Evolutionary conservation across 1,284 basidiomycete genomes (phyloP).

Genomic region (Cystobasidium slooffiae): DNA sequence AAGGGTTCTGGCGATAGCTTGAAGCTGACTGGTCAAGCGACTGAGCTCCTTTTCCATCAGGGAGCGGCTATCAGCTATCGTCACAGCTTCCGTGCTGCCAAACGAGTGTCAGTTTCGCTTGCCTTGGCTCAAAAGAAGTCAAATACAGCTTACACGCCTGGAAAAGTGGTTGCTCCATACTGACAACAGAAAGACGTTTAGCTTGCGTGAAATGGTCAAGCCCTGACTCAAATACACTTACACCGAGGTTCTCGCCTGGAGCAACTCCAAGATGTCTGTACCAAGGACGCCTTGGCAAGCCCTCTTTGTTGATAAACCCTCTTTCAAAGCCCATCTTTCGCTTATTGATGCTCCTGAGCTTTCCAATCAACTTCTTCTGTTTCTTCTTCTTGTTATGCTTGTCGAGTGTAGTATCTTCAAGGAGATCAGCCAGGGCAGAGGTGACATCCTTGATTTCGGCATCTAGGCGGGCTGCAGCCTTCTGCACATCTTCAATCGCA

Average conservation of each 20-base stretch:
- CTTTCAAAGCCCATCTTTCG: conserved; percentile 76
- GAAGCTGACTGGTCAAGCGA: conserved; percentile 45
- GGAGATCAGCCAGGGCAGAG: conserved; percentile 34
- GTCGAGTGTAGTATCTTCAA: conserved; percentile 37
- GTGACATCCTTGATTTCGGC: conserved; percentile 60
- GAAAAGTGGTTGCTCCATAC: conserved; percentile 58
- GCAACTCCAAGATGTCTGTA: conserved; percentile 75
- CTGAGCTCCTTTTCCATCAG: conserved; percentile 50
- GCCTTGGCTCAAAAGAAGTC: background rate
- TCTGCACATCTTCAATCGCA: conserved; percentile 63
- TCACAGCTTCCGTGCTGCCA: conserved; percentile 54
- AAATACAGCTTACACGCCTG: conserved; percentile 51
- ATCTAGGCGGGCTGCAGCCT: conserved; percentile 65
- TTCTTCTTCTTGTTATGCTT: conserved; percentile 30
- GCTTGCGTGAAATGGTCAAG: background rate
- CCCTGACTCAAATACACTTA: background rate
- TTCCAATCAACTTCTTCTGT: conserved; percentile 60
- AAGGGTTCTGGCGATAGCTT: conserved; percentile 6
- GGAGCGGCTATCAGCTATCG: conserved; percentile 52
- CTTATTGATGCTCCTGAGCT: conserved; percentile 71
- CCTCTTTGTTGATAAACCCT: conserved; percentile 79
- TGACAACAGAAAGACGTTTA: background rate
- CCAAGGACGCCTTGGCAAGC: conserved; percentile 62
- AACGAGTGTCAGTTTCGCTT: background rate
- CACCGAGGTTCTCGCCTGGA: conserved; percentile 65